These are phyloP conservation scores for Cercospora zeae-maydis DNA, from an alignment of 2,329 filamentous ascomycete genomes.

Conservation along the genomic window DNA sequence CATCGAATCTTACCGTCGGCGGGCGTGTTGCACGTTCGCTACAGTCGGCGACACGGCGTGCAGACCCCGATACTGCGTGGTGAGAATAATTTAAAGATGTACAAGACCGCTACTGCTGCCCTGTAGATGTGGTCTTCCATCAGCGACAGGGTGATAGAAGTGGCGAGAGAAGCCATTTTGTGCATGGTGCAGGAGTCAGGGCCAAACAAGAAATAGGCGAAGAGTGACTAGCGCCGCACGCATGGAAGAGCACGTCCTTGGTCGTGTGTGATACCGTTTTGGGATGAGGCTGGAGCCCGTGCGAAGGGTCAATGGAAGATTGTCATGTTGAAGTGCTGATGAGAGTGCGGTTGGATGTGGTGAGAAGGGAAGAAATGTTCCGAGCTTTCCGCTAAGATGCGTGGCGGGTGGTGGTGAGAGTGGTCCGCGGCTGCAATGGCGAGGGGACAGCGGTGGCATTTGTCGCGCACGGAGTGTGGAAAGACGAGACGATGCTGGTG, in stretches of 20 bases:
- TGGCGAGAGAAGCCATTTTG: background rate
- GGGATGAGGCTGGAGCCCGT: background rate
- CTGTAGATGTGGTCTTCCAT: too few relatives aligned
- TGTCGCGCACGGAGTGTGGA: background rate
- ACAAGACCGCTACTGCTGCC: too few relatives aligned
- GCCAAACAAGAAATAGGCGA: background rate
- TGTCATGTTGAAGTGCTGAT: background rate
- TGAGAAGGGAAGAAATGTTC: too few relatives aligned
- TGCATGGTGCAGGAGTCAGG: background rate
- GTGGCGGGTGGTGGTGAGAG: background rate
- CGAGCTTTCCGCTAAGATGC: too few relatives aligned
- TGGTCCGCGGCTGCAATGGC: background rate
- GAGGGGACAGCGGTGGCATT: background rate
- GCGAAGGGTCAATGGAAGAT: background rate
- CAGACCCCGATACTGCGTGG: too few relatives aligned
- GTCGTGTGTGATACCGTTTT: background rate
- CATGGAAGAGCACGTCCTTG: background rate
- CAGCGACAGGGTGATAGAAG: background rate
- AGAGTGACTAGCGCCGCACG: background rate
- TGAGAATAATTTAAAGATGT: too few relatives aligned
- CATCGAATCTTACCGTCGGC: background rate
- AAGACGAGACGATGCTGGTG: background rate
- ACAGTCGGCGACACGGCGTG: background rate
- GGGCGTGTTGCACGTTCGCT: background rate
- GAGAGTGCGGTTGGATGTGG: too few relatives aligned